These are phyloP conservation scores for Rhodomyrtus psidioides DNA, from an alignment of 441 rosid species.

Conservation along the genomic window DNA sequence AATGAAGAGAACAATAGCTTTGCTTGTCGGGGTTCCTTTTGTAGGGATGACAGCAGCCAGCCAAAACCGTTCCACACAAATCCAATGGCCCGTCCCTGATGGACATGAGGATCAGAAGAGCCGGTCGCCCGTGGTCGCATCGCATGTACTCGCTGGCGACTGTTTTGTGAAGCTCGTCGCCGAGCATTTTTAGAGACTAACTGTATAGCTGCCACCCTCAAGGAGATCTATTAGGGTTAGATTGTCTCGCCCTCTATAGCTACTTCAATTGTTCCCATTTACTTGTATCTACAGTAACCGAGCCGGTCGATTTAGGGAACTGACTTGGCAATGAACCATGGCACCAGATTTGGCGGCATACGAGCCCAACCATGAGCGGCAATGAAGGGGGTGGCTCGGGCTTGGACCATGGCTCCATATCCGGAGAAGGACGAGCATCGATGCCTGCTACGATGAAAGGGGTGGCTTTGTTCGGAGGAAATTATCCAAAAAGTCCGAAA, in stretches of 20 bases:
- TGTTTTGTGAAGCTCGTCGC: background rate
- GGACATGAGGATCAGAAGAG: background rate
- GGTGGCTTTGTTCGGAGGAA: background rate
- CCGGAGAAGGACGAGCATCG: background rate
- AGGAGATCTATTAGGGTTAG: background rate
- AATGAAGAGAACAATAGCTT: background rate
- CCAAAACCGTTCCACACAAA: background rate
- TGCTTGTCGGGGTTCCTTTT: background rate
- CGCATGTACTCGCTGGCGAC: background rate
- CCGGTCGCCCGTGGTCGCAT: background rate
- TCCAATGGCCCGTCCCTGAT: background rate
- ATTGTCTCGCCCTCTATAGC: background rate
- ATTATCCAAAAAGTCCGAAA: no score
- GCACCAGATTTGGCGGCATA: background rate
- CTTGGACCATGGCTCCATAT: background rate
- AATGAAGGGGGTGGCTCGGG: background rate
- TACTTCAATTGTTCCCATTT: background rate
- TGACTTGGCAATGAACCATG: background rate
- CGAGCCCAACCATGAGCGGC: background rate
- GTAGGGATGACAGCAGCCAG: background rate
- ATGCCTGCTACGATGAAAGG: background rate
- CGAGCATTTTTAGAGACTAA: background rate
- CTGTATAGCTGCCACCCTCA: background rate
- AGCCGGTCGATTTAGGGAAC: background rate
- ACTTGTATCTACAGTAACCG: background rate